A percentile compares a stretch with the other conserved stretches of the same genome.
Evolutionary conservation across 345 rosid genomes (phyloP).

Genomic region (Turnera subulata): DNA sequence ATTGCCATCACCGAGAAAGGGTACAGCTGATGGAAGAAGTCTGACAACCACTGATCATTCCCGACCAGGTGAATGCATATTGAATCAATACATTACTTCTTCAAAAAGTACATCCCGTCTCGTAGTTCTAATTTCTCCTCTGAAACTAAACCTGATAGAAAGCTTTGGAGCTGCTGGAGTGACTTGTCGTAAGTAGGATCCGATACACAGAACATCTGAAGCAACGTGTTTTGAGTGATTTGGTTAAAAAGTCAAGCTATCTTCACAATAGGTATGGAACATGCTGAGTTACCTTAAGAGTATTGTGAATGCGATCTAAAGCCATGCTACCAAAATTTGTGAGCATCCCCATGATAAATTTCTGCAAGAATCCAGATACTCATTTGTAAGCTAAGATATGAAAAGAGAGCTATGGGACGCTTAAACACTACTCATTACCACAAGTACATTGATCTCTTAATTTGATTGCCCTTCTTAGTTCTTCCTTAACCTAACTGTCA

Average conservation of each 20-base stretch:
- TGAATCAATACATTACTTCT: constrained; percentile 43
- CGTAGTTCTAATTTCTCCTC: constrained; percentile 85
- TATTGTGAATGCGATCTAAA: constrained; percentile 81
- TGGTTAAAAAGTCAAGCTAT: neutral
- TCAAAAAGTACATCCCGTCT: constrained; percentile 75
- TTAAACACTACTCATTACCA: no score
- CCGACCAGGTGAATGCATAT: neutral
- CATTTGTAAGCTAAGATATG: no score
- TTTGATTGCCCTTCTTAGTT: neutral
- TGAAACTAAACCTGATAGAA: constrained; percentile 71
- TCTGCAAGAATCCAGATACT: constrained; percentile 38
- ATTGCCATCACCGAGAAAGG: no score
- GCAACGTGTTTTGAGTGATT: constrained; percentile 5
- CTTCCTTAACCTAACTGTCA: no score
- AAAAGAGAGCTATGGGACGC: no score
- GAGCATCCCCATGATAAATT: constrained; percentile 95
- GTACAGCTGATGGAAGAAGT: no score
- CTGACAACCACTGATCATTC: neutral
- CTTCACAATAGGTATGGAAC: neutral
- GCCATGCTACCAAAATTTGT: constrained; percentile 92
- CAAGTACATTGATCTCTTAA: no score
- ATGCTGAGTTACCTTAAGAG: constrained; percentile 62
- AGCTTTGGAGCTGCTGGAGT: constrained; percentile 87
- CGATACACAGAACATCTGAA: constrained; percentile 90
- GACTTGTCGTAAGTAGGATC: constrained; percentile 93